phyloP scores from a whole-genome alignment of 495 filamentous ascomycete species.

The Penicillium atrosanguineum region DNA sequence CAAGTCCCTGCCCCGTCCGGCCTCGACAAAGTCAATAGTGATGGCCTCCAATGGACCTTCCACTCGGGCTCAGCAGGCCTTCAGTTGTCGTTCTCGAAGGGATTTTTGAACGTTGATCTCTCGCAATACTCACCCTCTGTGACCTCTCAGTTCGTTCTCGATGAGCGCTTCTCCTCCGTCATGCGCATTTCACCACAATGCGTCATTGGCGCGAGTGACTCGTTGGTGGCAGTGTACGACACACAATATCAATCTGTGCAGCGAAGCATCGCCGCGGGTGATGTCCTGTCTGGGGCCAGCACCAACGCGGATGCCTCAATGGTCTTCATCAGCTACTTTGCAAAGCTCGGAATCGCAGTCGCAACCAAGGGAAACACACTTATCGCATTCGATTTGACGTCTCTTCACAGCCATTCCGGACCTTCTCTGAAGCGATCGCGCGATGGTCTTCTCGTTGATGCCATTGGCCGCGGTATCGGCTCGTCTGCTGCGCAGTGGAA shows the following conservation, averaged over 20 bases:
- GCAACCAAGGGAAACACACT: constrained; percentile 56
- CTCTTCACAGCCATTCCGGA: constrained; percentile 42
- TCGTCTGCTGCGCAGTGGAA: constrained; percentile 38
- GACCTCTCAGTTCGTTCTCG: constrained; percentile 42
- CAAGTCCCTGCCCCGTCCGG: constrained; percentile 32
- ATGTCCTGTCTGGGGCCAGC: constrained; percentile 32
- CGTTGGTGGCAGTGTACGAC: constrained; percentile 57
- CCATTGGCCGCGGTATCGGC: constrained; percentile 58
- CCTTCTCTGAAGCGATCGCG: constrained; percentile 59
- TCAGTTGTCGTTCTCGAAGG: constrained; percentile 42
- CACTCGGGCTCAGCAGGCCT: constrained; percentile 43
- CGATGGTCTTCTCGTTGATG: constrained; percentile 67
- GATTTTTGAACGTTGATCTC: constrained; percentile 44
- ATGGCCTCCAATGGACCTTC: constrained; percentile 42
- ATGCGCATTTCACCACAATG: constrained; percentile 47
- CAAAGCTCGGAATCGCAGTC: constrained; percentile 60
- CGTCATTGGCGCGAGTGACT: constrained; percentile 45
- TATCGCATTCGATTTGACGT: constrained; percentile 62
- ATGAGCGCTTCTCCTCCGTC: constrained; percentile 42
- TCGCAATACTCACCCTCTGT: constrained; percentile 44
- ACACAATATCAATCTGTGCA: constrained; percentile 65
- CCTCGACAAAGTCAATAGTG: constrained; percentile 22
- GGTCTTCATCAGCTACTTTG: constrained; percentile 57
- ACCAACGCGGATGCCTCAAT: constrained; percentile 21
- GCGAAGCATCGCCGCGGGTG: constrained; percentile 47